A percentile compares a stretch with the other conserved stretches of the same genome.
Conservation (phyloP, 768 basidiomycete genomes). For the Hebeloma cylindrosporum region DNA sequence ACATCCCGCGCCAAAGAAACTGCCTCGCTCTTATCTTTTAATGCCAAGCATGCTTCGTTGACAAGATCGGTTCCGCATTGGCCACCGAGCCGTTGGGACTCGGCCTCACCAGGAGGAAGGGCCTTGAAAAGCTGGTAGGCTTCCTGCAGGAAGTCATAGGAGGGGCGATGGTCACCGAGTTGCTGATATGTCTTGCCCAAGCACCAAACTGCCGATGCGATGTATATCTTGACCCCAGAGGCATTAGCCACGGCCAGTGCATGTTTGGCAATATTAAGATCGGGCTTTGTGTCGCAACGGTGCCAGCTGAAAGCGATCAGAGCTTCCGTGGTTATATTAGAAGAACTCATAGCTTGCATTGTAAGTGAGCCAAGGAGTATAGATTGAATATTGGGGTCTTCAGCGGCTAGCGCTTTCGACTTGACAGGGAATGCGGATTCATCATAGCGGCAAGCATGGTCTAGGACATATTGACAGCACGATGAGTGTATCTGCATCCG, state of each 20-base stretch:
- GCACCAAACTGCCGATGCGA: constrained; percentile 4
- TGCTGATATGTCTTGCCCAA: constrained; percentile 8
- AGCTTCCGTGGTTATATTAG: not conserved
- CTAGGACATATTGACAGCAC: no score
- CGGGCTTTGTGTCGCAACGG: not conserved
- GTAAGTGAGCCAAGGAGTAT: no score
- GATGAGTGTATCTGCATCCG: no score
- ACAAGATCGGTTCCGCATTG: constrained; percentile 11
- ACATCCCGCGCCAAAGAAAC: constrained; percentile 3
- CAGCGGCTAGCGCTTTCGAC: no score
- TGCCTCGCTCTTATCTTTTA: not conserved
- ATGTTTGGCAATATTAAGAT: not conserved
- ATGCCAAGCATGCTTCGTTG: constrained; percentile 1
- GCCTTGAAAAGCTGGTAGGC: constrained; percentile 10
- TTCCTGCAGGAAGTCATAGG: constrained; percentile 5
- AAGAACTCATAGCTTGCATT: no score
- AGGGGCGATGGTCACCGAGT: constrained; percentile 3
- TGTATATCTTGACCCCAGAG: constrained; percentile 3
- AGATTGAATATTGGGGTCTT: no score
- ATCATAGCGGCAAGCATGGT: no score
- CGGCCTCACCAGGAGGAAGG: not conserved
- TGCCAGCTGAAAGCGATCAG: not conserved
- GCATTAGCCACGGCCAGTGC: not conserved
- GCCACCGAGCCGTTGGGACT: constrained; percentile 1
- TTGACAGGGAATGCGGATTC: no score